Base-by-base conservation (phyloP, 2,329 filamentous ascomycete genomes). In the Fusarium circinatum region DNA sequence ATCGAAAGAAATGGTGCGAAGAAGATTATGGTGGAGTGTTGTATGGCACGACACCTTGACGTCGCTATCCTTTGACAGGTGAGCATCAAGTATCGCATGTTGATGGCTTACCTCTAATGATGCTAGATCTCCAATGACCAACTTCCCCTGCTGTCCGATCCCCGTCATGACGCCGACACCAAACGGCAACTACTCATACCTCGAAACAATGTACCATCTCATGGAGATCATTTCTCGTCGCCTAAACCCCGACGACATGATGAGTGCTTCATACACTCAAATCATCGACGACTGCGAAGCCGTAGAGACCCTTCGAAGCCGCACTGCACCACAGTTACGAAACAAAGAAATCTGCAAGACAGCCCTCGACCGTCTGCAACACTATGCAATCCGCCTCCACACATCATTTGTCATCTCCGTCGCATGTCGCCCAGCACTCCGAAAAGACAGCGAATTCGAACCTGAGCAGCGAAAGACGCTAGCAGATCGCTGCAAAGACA, bases 1-100 rank as follows among this genome's bases (percentile, higher is more conserved):
- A 54, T 81, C 84, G n/a, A 90, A 87, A 67, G 88, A 90, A 42
- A 86, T 85, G 78, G 84, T 89, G 59, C 82, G 89, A 36, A 83
- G 88, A 42, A 88, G 87, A 58, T 79, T 91, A 48, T 90, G 89
- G 90, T 89, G 90, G 90, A 91, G 89, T 9, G 90, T 89, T 73
- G 86, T 90, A 15, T 92, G 90, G 90, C 90, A 92, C 73, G 90
- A 92, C 64, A 91, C 89, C 11, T 82, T 92, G 26, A 91, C 89
- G 0, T 92, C 90, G 1, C 80, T 92, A 5, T 92, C 90, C 0
- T 92, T 92, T 78, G 90, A 92, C 75, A 85, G 90, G 87, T 89
- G 81, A 74, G 81, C 64, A 15, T 18, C 41, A 15, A 17, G 28
- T 2, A 30, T 9, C 8, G 11, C 7, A 2, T 9, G 8, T 15